phyloP scores from a whole-genome alignment of 2,329 filamentous ascomycete species.

The Diplodia intermedia region DNA sequence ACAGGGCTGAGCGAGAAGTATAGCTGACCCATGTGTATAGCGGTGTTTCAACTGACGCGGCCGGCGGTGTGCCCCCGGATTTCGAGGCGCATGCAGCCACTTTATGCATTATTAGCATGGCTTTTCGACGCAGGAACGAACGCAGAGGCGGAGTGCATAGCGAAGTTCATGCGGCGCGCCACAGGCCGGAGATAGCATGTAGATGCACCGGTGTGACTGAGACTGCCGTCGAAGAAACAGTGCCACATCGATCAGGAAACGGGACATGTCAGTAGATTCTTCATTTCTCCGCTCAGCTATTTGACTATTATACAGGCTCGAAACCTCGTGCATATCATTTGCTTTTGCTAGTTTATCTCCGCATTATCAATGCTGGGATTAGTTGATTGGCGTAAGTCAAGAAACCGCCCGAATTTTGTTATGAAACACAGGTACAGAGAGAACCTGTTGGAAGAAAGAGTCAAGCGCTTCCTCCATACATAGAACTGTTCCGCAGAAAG shows the following conservation, averaged over 20 bases:
- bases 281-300: background rate
- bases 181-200: background rate
- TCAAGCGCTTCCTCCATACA: background rate
- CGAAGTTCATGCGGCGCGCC: background rate
- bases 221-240: background rate
- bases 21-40: constrained; percentile 21
- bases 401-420: background rate
- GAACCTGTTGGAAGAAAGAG: background rate
- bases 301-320: background rate
- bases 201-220: too few species aligned
- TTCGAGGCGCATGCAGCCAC: background rate
- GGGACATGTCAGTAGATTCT: background rate
- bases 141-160: background rate
- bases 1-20: constrained; percentile 19
- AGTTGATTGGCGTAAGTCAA: background rate
- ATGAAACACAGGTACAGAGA: background rate
- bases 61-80: constrained; percentile 3
- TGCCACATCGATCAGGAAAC: background rate
- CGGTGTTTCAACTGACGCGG: constrained; percentile 6
- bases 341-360: background rate
- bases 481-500: too few species aligned
- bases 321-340: background rate
- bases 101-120: constrained; percentile 5
- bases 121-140: background rate
- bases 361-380: background rate